Evolutionary conservation across 176 grass and related monocot genomes (phyloP).

Genomic region (Zoysia pacifica): DNA sequence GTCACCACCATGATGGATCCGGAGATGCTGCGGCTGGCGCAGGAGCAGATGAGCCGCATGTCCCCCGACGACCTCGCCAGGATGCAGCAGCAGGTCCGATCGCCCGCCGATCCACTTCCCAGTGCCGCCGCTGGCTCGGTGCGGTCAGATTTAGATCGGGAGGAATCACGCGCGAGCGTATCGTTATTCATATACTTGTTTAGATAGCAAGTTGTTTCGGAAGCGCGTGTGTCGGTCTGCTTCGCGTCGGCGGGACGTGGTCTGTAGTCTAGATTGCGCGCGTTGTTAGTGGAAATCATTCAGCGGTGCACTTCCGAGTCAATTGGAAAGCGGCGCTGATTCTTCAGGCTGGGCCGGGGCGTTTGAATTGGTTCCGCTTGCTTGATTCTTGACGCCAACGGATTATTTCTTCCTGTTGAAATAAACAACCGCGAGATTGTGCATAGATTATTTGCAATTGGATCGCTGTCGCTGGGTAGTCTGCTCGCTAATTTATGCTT

Average conservation of each 20-base stretch:
- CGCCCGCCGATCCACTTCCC: background rate
- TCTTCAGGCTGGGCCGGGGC: background rate
- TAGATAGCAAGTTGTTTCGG: background rate
- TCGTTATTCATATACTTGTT: background rate
- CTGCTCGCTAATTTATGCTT: background rate
- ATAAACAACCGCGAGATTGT: background rate
- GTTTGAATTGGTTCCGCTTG: slow-evolving; percentile 11
- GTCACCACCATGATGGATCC: slow-evolving; percentile 77
- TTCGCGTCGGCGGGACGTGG: background rate
- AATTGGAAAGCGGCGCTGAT: background rate
- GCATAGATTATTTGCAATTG: slow-evolving; percentile 29
- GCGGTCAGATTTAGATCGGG: slow-evolving; percentile 23
- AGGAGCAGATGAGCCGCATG: slow-evolving; percentile 98
- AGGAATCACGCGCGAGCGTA: background rate
- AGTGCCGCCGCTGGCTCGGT: background rate
- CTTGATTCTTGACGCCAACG: slow-evolving; percentile 26
- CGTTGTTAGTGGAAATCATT: background rate
- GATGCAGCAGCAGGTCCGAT: slow-evolving; percentile 91
- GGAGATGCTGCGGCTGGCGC: slow-evolving; percentile 82
- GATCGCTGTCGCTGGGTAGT: background rate
- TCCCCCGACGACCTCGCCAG: slow-evolving; percentile 76
- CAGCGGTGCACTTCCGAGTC: background rate
- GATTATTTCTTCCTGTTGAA: background rate
- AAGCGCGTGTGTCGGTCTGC: background rate
- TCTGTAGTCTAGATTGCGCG: background rate